Conservation (phyloP, 208 protist genomes). For the Trypanosoma lewisi region DNA sequence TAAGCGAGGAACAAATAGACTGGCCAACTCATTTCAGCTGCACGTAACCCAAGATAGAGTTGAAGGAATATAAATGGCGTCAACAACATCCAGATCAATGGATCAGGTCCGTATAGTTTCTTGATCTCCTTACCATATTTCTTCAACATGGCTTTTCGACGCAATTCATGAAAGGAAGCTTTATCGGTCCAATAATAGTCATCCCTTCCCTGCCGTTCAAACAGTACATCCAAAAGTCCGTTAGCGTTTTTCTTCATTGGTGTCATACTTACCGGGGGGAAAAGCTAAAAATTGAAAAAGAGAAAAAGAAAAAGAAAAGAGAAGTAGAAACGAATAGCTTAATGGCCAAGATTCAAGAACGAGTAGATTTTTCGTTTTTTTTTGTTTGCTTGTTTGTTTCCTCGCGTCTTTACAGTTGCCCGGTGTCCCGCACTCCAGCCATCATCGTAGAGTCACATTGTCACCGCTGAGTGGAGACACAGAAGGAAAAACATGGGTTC, state of each 20-base stretch:
- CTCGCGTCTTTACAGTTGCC: no score
- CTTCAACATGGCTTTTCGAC: conserved; percentile 78
- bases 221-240: not conserved
- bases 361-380: no score
- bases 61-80: conserved; percentile 63
- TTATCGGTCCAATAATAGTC: conserved; percentile 78
- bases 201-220: conserved; percentile 30
- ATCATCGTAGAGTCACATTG: no score
- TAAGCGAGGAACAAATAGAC: conserved; percentile 64
- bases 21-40: conserved; percentile 68
- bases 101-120: conserved; percentile 69
- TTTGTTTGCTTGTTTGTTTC: no score
- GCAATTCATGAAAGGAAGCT: conserved; percentile 61
- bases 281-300: no score
- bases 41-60: conserved; percentile 52
- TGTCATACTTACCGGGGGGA: no score
- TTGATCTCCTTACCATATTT: conserved; percentile 76
- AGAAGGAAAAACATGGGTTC: no score
- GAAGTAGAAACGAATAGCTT: no score
- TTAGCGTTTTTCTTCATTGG: not conserved
- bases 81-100: conserved; percentile 41
- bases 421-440: no score
- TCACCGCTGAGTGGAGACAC: no score
- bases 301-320: no score
- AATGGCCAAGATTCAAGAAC: no score